Conservation (phyloP, 169 alveolate genomes). For the Plasmodium coatneyi region DNA sequence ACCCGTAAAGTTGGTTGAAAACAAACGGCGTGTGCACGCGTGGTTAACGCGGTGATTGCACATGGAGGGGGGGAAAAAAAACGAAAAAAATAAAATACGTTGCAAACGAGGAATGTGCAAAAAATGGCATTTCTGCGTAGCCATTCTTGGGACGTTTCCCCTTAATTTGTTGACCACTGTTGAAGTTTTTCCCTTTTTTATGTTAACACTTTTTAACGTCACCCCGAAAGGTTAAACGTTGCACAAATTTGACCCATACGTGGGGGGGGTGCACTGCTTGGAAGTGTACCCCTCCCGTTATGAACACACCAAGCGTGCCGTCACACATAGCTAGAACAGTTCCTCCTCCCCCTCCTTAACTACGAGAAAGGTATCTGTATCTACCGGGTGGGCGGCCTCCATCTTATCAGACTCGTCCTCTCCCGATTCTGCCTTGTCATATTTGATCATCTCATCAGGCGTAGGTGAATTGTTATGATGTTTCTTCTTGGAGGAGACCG, state of each 20-base stretch:
- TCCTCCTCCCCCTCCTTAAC: slow-evolving; percentile 69
- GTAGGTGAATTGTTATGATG: neutral
- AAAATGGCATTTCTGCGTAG: neutral
- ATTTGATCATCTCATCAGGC: neutral
- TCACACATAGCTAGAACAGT: slow-evolving; percentile 11
- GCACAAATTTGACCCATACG: neutral
- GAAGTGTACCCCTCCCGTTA: neutral
- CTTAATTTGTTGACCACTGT: neutral
- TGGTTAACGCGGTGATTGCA: neutral
- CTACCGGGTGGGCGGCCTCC: neutral
- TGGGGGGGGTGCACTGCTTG: neutral
- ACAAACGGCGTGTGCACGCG: neutral
- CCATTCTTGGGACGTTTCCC: neutral
- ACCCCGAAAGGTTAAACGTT: neutral
- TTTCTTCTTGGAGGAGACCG: neutral
- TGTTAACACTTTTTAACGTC: neutral
- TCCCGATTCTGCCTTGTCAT: neutral
- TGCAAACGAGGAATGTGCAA: neutral
- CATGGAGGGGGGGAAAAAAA: neutral
- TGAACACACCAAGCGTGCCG: neutral
- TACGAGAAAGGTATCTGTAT: slow-evolving; percentile 37
- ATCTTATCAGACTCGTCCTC: neutral
- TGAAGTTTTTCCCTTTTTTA: neutral
- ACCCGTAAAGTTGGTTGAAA: neutral
- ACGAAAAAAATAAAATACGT: neutral